Base-by-base conservation (phyloP, 1,284 basidiomycete genomes). In the Heterobasidion irregulare region DNA sequence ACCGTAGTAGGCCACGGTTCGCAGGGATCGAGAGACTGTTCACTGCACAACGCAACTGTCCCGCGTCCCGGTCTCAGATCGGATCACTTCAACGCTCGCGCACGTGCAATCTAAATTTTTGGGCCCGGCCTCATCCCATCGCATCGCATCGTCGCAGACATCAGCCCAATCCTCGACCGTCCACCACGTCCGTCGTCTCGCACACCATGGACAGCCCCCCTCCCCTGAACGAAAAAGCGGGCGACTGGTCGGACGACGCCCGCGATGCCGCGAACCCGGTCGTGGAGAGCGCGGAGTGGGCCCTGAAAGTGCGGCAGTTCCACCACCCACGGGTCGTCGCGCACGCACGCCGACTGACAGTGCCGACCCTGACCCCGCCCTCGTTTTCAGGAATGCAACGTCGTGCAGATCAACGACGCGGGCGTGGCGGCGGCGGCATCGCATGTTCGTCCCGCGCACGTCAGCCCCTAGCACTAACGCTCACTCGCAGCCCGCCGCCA, bases 351-450 rank as follows among this genome's bases (percentile, higher is more conserved):
- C 9, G 15, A 9, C 16, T 43, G 43, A 18, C 3, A 36, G 16
- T 12, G 5, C 8, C 44, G 6, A 26, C 3, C 6, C 26, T 7
- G 6, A 38, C 5, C 16, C 26, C 41, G 19, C 49, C 45, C 19
- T 52, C 51, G 38, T 41, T 54, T 51, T 48, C 63, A 84, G 82
- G 71, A 73, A 62, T 82, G 79, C 2, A 70, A 78, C 59, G 59
- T 85, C n/a, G 82, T 86, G 4, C 70, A 73, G 49, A 74, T 88
- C 52, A 77, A 80, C 63, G 70, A 77, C 18, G 68, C 75, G 16
- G 83, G 82, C 16, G 75, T 87, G n/a, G 72, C 73, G 55, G 67
- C 69, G 47, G 84, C 83, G 45, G 84, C 85, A 33, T 73, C 72
- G 69, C 76, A 83, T 64, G 85, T 86, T 64, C 62, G 79, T 70